Percentiles rank a stretch among this genome's conserved stretches.
These are phyloP conservation scores for Talaromyces ruber DNA, from an alignment of 495 filamentous ascomycete genomes.

Conservation along the genomic window DNA sequence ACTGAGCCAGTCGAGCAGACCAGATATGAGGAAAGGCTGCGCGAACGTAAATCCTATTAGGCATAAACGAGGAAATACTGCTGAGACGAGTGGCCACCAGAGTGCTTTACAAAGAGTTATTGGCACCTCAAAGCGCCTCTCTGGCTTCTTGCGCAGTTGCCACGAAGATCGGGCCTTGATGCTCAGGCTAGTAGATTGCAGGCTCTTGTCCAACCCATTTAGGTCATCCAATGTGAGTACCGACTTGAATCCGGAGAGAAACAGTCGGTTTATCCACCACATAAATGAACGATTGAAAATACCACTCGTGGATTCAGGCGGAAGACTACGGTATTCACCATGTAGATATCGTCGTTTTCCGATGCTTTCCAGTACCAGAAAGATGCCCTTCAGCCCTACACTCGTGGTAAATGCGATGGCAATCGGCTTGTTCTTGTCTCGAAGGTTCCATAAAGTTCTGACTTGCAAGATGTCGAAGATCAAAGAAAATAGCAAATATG, in stretches of 20 bases:
- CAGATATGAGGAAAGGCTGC: conserved; percentile 55
- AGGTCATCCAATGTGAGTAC: neutral
- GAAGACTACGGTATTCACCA: conserved; percentile 17
- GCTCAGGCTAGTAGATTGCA: conserved; percentile 14
- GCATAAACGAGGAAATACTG: conserved; percentile 41
- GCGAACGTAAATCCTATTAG: conserved; percentile 52
- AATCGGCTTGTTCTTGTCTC: conserved; percentile 8
- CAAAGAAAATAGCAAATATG: conserved; percentile 12
- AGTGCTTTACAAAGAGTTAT: conserved; percentile 20
- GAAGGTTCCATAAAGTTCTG: conserved; percentile 33
- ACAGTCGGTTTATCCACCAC: conserved; percentile 12
- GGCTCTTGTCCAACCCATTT: neutral
- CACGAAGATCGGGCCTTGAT: conserved; percentile 19
- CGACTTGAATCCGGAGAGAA: neutral
- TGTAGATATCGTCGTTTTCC: conserved; percentile 32
- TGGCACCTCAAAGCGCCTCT: neutral
- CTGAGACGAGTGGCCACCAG: conserved; percentile 35
- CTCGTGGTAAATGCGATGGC: conserved; percentile 27
- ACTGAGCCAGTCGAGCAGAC: conserved; percentile 34
- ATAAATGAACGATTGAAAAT: conserved; percentile 11
- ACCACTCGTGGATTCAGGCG: conserved; percentile 32
- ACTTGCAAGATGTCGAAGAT: conserved; percentile 14
- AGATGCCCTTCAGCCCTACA: conserved; percentile 27
- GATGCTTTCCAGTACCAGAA: conserved; percentile 34
- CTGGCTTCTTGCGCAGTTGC: conserved; percentile 11